phyloP scores from a whole-genome alignment of 169 alveolate genomes.

The Eimeria acervulina region DNA sequence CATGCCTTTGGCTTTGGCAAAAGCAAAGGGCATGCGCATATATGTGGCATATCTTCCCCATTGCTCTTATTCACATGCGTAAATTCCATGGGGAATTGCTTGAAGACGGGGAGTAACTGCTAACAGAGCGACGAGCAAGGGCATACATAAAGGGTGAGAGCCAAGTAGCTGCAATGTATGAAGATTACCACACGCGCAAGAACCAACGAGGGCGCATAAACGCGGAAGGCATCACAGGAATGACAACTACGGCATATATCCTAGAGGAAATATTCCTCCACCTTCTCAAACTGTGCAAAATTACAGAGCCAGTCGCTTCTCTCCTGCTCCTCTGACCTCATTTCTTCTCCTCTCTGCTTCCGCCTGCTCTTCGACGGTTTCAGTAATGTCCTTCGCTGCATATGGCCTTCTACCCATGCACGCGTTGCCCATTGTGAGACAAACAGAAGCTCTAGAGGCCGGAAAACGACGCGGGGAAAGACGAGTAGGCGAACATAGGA shows the following conservation, averaged over 20 bases:
- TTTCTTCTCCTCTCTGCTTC: background rate
- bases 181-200: background rate
- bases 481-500: background rate
- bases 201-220: background rate
- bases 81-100: background rate
- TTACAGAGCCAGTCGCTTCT: background rate
- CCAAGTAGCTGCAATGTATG: background rate
- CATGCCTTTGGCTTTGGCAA: background rate
- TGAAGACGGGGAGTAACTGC: background rate
- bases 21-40: background rate
- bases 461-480: background rate
- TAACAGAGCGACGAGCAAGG: background rate
- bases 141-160: background rate
- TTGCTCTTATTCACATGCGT: background rate
- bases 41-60: background rate
- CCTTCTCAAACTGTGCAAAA: background rate
- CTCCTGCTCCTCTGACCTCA: conserved; percentile 1
- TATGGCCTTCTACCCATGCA: background rate
- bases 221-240: background rate
- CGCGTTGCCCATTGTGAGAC: background rate
- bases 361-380: background rate
- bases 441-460: background rate
- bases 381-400: background rate
- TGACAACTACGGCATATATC: background rate
- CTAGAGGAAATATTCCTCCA: background rate